Evolutionary conservation across 2,329 filamentous ascomycete genomes (phyloP).

Genomic region (Penicillium aurantiogriseum): DNA sequence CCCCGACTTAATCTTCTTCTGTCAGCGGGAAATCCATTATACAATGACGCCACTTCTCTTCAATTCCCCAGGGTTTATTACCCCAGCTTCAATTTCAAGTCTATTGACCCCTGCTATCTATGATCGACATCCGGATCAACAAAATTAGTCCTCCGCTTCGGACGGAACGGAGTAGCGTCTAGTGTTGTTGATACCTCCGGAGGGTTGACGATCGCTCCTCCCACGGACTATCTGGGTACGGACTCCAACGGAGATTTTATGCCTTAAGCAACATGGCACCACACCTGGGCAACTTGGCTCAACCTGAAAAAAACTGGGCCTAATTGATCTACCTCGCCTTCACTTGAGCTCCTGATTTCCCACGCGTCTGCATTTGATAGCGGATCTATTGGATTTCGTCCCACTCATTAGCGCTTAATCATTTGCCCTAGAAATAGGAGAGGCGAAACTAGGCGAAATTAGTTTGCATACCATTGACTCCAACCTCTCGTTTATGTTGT

Average conservation of each 20-base stretch:
- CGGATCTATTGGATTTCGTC: conserved; percentile 1
- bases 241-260: neutral
- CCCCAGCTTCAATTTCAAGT: too few relatives aligned
- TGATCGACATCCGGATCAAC: neutral
- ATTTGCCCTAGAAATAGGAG: neutral
- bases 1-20: too few relatives aligned
- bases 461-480: conserved; percentile 15
- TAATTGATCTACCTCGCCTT: neutral
- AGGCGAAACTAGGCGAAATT: conserved; percentile 12
- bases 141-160: neutral
- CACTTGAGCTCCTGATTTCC: neutral
- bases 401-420: conserved; percentile 5
- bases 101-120: too few relatives aligned
- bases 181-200: neutral
- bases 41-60: too few relatives aligned
- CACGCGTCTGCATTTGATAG: neutral
- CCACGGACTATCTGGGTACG: neutral
- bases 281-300: neutral
- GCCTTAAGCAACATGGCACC: neutral
- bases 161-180: neutral
- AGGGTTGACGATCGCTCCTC: neutral
- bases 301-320: neutral
- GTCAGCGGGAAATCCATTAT: too few relatives aligned
- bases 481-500: conserved; percentile 1
- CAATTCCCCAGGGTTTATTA: too few relatives aligned